Evolutionary conservation across 495 filamentous ascomycete species (phyloP).

Genomic region (Paragyromitra xinjiangensis): DNA sequence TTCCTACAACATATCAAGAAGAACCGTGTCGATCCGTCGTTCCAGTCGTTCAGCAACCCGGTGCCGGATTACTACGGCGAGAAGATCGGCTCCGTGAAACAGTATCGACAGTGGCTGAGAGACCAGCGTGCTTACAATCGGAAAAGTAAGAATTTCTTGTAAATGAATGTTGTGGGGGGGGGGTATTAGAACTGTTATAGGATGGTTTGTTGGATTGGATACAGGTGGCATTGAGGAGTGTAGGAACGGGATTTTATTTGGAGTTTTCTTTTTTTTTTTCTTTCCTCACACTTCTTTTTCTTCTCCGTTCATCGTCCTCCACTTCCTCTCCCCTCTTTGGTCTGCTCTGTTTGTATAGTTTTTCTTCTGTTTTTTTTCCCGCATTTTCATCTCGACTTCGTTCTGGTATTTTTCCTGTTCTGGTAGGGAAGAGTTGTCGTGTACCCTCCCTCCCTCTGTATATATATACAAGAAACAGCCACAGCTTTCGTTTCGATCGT

Average conservation of each 20-base stretch:
- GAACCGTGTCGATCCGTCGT: conserved; percentile 85
- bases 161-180: background rate
- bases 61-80: conserved; percentile 82
- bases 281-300: background rate
- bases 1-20: conserved; percentile 89
- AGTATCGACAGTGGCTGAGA: conserved; percentile 93
- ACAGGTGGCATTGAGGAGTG: background rate
- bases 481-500: background rate
- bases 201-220: background rate
- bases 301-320: background rate
- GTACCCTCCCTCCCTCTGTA: background rate
- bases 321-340: background rate
- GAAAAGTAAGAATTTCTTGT: conserved; percentile 76
- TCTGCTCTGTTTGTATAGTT: conserved; percentile 10
- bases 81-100: conserved; percentile 91
- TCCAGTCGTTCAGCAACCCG: conserved; percentile 72
- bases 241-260: background rate
- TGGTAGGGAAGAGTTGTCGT: too few species aligned
- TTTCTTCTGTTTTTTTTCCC: background rate
- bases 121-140: conserved; percentile 97
- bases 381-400: background rate
- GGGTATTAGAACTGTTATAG: background rate
- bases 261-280: background rate
- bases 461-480: background rate
- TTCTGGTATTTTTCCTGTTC: background rate